Evolutionary conservation across 805 yeast genomes (phyloP), one percentile per base, ranked within the genome.

Genomic region (Pachysolen tannophilus): DNA sequence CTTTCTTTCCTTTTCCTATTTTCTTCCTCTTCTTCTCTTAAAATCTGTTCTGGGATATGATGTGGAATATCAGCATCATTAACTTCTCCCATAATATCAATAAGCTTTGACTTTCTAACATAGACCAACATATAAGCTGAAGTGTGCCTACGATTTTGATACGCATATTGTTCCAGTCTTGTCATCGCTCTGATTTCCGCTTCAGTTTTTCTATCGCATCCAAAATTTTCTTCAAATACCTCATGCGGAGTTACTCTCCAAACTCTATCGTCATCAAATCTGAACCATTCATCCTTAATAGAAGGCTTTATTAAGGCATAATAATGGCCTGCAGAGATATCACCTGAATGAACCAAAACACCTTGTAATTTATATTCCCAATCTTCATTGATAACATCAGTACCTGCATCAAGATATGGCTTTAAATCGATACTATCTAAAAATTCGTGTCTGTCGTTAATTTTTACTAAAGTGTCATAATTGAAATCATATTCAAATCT

Each of bases 71-170:
- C 78, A 3, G 58, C 69, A 15, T 72, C 75, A 2, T 59, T 47
- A 3, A 69, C 72, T 1, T 72, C 76, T 9, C 75, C 76, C 39
- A 92, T 64, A 11, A 90, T 65, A 9, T 67, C 68, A 2, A 63
- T 66, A 26, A 75, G 56, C 26, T 71, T 71, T 2, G 71, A 60
- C 50, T 83, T 76, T 36, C 94, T 70, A 43, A 88, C 72, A 53
- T 92, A 92, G 3, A 92, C 97, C 58, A 92, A 72, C 98, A 92
- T 92, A 52, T 92, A 92, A 2, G 98, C 98, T 28, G 92, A 84
- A 0, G 97, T 88, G 26, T 86, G 92, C 31, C 95, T 75, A 44
- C 84, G 74, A 20, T 82, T 61, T 30, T 70, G 65, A 41, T 80
- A 78, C 32, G 70, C 78, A 41, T 75, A 77, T 37, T 75, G 80